phyloP scores from a whole-genome alignment of 176 grass and related monocot genomes.

The Raddia distichophylla region DNA sequence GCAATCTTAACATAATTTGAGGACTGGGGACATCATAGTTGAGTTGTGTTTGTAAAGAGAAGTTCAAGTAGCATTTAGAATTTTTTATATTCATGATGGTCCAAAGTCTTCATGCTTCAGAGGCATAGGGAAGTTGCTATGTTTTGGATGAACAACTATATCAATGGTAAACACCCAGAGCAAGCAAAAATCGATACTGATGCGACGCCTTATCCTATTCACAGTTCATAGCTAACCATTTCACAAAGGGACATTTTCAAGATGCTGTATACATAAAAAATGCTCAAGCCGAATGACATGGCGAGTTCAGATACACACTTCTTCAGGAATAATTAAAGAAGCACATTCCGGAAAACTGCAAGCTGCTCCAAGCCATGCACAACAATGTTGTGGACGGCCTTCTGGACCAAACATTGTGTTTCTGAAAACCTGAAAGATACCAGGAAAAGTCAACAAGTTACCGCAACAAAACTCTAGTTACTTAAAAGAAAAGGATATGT shows the following conservation, averaged over 20 bases:
- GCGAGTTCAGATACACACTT: slow-evolving; percentile 58
- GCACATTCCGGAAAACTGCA: slow-evolving; percentile 99
- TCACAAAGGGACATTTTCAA: slow-evolving; percentile 17
- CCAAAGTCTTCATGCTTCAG: slow-evolving; percentile 5
- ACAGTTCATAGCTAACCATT: slow-evolving; percentile 26
- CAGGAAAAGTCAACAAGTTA: slow-evolving; percentile 43
- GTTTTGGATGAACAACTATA: slow-evolving; percentile 18
- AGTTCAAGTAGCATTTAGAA: slow-evolving; percentile 9
- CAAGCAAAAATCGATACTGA: slow-evolving; percentile 26
- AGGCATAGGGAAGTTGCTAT: background rate
- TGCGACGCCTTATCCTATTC: slow-evolving; percentile 20
- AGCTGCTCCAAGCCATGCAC: slow-evolving; percentile 97
- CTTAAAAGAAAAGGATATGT: slow-evolving; percentile 20
- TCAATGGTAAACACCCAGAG: background rate
- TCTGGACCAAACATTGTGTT: slow-evolving; percentile 99
- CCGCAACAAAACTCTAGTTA: slow-evolving; percentile 19
- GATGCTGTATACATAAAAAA: slow-evolving; percentile 19
- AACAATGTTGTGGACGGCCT: slow-evolving; percentile 94
- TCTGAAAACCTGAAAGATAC: slow-evolving; percentile 77
- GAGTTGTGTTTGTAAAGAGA: background rate
- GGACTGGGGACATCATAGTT: background rate
- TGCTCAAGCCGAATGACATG: slow-evolving; percentile 20
- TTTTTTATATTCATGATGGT: slow-evolving; percentile 29
- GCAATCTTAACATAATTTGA: slow-evolving; percentile 5
- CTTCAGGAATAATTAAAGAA: slow-evolving; percentile 88